Evolutionary conservation across 2,329 filamentous ascomycete species (phyloP), one percentile per base, ranked within the genome.

Genomic region (Claviceps citrina): DNA sequence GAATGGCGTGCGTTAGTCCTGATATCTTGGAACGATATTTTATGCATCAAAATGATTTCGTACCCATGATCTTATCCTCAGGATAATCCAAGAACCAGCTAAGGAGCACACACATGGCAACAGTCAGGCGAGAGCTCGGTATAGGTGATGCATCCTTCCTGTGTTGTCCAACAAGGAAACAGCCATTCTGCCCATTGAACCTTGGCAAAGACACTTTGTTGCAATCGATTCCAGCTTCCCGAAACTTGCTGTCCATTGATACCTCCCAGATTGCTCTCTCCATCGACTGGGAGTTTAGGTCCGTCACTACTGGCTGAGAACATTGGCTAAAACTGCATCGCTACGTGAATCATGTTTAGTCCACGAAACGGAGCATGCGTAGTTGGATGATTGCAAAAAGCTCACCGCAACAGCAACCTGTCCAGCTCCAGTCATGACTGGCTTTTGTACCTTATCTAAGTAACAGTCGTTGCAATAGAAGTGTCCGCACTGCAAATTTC

Each of bases 61-160:
- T 46, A 61, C 62, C 49, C 13, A 66, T 60, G 3, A 61, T 60
- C 44, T 64, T 65, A 48, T 65, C 60, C 0, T 55, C 34, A 0
- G 61, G 61, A 0, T 43, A 42, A 0, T 57, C 48, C 0, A 27
- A 1, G 18, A 49, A 43, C 62, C 61, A 64, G 1, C 51, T 49
- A 1, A 53, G 18, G 1, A 62, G 44, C 0, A 60, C 48, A 3
- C 54, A 48, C 45, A 59, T 54, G 0, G 57, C 46, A 0, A 50
- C 53, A 0, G 51, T 52, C 0, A 58, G 36, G 43, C 64, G 63
- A 1, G 59, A 47, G 12, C 60, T 57, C 0, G 52, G 45, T 0
- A 51, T 39, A 5, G 51, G 34, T 6, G 25, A 35, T 10, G 45
- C 18, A 0, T 44, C 31, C 0, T 27, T 10, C 0, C 46, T 6